A percentile compares a stretch with the other conserved stretches of the same genome.
These are phyloP conservation scores for Neopestalotiopsis rosae DNA, from an alignment of 2,329 filamentous ascomycete genomes.

Conservation along the genomic window DNA sequence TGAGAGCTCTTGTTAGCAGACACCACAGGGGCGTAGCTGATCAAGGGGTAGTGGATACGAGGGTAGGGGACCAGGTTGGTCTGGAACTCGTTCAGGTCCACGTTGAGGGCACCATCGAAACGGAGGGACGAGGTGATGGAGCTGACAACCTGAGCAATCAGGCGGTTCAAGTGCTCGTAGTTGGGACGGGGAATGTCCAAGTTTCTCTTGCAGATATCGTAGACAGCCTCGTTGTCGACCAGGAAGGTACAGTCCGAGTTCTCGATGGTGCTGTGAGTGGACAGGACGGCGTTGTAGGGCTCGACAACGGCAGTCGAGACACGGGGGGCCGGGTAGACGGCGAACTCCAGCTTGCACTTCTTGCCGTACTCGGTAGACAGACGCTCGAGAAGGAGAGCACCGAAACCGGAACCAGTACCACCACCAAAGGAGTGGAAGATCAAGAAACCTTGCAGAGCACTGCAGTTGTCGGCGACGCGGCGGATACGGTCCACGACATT, in stretches of 20 bases:
- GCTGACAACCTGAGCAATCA: slow-evolving; percentile 77
- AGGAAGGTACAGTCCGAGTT: slow-evolving; percentile 82
- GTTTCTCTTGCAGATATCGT: slow-evolving; percentile 76
- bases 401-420: slow-evolving; percentile 75
- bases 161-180: slow-evolving; percentile 74
- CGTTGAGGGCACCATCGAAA: slow-evolving; percentile 75
- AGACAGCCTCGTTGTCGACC: slow-evolving; percentile 77
- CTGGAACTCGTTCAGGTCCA: slow-evolving; percentile 80
- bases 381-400: slow-evolving; percentile 73
- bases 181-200: slow-evolving; percentile 72
- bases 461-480: slow-evolving; percentile 75
- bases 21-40: slow-evolving; percentile 75
- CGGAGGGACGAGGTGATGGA: slow-evolving; percentile 76
- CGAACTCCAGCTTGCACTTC: slow-evolving; percentile 79
- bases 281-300: slow-evolving; percentile 76
- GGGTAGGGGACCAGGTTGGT: slow-evolving; percentile 77
- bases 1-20: slow-evolving; percentile 79
- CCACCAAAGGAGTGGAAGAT: slow-evolving; percentile 79
- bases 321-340: slow-evolving; percentile 73
- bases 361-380: slow-evolving; percentile 77
- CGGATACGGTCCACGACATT: slow-evolving; percentile 72
- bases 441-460: slow-evolving; percentile 74
- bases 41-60: slow-evolving; percentile 76
- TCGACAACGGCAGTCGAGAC: slow-evolving; percentile 75
- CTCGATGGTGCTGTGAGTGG: slow-evolving; percentile 77